These are phyloP conservation scores for Apiospora koreana DNA, from an alignment of 2,329 filamentous ascomycete species.

Conservation along the genomic window DNA sequence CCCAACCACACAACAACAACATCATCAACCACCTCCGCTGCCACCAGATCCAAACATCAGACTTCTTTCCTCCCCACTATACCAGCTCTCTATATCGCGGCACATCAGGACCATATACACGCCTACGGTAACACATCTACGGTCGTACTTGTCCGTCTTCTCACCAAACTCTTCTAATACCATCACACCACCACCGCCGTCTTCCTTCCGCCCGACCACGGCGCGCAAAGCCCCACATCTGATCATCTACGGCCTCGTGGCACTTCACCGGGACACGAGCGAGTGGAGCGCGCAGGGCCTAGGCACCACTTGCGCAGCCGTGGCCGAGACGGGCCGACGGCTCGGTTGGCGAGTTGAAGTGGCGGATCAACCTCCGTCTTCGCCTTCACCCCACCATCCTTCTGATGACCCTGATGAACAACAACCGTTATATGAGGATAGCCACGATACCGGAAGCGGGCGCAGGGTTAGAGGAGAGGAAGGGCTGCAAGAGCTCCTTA, in stretches of 20 bases:
- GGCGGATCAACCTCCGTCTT: slow-evolving; percentile 42
- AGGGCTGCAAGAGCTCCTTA: slow-evolving; percentile 40
- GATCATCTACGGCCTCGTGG: slow-evolving; percentile 65
- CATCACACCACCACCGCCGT: slow-evolving; percentile 36
- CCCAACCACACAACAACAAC: slow-evolving; percentile 2
- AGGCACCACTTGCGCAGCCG: slow-evolving; percentile 58
- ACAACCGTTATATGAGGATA: background rate
- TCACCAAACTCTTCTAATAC: slow-evolving; percentile 29
- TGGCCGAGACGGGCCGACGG: slow-evolving; percentile 61
- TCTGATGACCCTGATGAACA: background rate
- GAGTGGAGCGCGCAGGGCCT: slow-evolving; percentile 78
- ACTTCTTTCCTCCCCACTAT: slow-evolving; percentile 67
- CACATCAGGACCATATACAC: slow-evolving; percentile 72
- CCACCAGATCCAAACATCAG: slow-evolving; percentile 19
- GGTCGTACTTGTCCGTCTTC: slow-evolving; percentile 70
- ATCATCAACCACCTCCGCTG: background rate
- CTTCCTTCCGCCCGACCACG: slow-evolving; percentile 11
- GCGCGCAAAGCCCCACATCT: slow-evolving; percentile 42
- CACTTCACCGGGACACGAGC: slow-evolving; percentile 66
- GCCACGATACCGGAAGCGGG: too few relatives aligned
- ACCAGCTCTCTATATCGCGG: slow-evolving; percentile 67
- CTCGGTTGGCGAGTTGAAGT: slow-evolving; percentile 46
- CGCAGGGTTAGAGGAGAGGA: background rate
- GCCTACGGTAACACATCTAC: slow-evolving; percentile 74
- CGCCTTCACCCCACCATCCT: background rate